phyloP scores from a whole-genome alignment of 176 grass and related monocot species.

The bread wheat (Triticum aestivum) region DNA sequence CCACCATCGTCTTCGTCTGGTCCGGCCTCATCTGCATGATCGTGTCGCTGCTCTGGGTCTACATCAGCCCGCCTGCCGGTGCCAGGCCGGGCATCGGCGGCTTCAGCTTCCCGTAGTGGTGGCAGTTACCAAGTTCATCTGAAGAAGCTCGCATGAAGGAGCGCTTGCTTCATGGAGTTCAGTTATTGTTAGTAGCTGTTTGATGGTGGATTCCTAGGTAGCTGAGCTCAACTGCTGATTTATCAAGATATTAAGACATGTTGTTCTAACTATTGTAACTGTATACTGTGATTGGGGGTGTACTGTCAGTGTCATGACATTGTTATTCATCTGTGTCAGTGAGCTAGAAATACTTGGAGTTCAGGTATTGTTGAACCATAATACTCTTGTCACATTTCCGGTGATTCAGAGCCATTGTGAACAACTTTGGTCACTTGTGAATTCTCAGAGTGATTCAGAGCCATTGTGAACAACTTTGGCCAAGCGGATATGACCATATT shows the following conservation, averaged over 20 bases:
- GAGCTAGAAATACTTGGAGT: not conserved
- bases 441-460: too few relatives aligned
- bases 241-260: slow-evolving; percentile 12
- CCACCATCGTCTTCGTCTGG: slow-evolving; percentile 94
- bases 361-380: too few relatives aligned
- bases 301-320: not conserved
- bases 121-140: not conserved
- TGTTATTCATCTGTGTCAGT: not conserved
- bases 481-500: too few relatives aligned
- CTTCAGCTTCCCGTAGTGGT: slow-evolving; percentile 66
- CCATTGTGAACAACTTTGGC: too few relatives aligned
- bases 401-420: too few relatives aligned
- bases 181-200: not conserved
- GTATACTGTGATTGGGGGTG: not conserved
- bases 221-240: slow-evolving; percentile 30
- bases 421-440: too few relatives aligned
- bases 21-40: slow-evolving; percentile 74
- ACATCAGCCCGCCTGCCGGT: slow-evolving; percentile 74
- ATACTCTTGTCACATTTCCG: too few relatives aligned
- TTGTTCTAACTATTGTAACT: slow-evolving; percentile 19
- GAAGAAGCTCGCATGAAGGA: slow-evolving; percentile 34
- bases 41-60: slow-evolving; percentile 89
- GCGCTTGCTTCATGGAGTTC: slow-evolving; percentile 50
- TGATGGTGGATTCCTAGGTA: slow-evolving; percentile 21
- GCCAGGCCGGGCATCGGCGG: slow-evolving; percentile 43